Base-by-base conservation (phyloP, 2,329 filamentous ascomycete genomes). In the Microcyclosporella mali region DNA sequence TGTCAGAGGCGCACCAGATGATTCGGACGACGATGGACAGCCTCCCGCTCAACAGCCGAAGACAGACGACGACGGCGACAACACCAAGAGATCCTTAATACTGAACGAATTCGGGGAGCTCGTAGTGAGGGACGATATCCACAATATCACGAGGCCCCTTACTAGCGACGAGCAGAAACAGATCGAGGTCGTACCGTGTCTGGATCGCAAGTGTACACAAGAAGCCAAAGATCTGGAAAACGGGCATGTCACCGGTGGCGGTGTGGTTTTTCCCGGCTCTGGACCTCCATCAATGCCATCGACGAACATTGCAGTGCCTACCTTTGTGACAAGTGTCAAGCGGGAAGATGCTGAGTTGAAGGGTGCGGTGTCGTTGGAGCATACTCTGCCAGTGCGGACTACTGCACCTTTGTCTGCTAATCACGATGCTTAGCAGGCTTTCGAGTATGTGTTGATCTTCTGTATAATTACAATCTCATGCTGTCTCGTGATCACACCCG, bases 191-290 rank as follows among this genome's bases (percentile, higher is more conserved):
- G 16, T 37, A 6, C 25, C 34, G 6, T 45, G 43, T 15, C 29
- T 12, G 11, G 43, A 45, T 33, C 37, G 43, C 3, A 11, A 41
- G 30, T 44, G 41, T 17, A 27, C 34, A 4, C 9, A 36, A 39
- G 41, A 40, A 30, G 34, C 29, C 9, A 14, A 3, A n/a, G 27
- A 31, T 8, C 11, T 40, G 19, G 33, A 30, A 15, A 28, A 40
- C 14, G 35, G 35, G 16, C n/a, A n/a, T n/a, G n/a, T n/a, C n/a
- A 18, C 16, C 16, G 16, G 21, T 8, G 33, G 9, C 17, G 25
- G 29, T 30, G 18, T 44, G 6, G n/a, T 39, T 14, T 9, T 40
- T 14, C 31, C 41, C n/a, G 41, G 30, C 1, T 17, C 30, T 28
- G 41, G 29, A 19, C 36, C 36, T n/a, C 17, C 41, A 8, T 27